phyloP scores from a whole-genome alignment of 495 filamentous ascomycete genomes.

The Physcia stellaris region DNA sequence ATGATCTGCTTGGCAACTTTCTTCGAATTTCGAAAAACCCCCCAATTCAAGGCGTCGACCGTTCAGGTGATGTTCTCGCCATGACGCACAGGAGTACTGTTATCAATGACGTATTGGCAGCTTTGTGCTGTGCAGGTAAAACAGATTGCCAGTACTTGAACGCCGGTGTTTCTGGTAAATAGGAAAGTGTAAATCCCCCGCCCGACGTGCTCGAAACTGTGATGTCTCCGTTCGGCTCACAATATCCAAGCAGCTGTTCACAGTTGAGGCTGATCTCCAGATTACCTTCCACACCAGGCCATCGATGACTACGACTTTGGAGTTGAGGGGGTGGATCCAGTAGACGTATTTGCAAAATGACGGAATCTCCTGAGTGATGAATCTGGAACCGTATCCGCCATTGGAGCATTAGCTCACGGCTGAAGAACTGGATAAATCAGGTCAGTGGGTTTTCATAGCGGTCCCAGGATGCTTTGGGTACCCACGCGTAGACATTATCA shows the following conservation, averaged over 20 bases:
- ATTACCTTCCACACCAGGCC: not conserved
- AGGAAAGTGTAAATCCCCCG: not conserved
- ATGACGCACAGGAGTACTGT: not conserved
- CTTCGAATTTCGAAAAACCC: too few relatives aligned
- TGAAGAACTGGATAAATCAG: not conserved
- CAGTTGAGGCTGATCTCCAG: not conserved
- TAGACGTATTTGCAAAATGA: not conserved
- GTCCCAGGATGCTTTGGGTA: not conserved
- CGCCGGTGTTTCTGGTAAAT: not conserved
- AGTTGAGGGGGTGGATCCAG: not conserved
- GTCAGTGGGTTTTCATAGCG: not conserved
- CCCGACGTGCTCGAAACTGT: not conserved
- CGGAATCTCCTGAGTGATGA: not conserved
- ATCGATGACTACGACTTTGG: conserved; percentile 1
- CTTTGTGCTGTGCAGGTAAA: conserved; percentile 1
- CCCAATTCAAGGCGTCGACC: too few relatives aligned
- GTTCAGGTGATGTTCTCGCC: too few relatives aligned
- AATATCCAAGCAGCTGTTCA: not conserved
- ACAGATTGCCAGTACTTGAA: not conserved
- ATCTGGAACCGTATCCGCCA: not conserved
- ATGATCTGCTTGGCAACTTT: too few relatives aligned
- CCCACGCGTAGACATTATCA: not conserved
- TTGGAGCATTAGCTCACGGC: not conserved
- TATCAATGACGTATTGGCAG: not conserved
- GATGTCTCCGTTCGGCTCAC: not conserved